Evolutionary conservation across 768 basidiomycete species (phyloP).

Genomic region (Leccinum incarnatum): DNA sequence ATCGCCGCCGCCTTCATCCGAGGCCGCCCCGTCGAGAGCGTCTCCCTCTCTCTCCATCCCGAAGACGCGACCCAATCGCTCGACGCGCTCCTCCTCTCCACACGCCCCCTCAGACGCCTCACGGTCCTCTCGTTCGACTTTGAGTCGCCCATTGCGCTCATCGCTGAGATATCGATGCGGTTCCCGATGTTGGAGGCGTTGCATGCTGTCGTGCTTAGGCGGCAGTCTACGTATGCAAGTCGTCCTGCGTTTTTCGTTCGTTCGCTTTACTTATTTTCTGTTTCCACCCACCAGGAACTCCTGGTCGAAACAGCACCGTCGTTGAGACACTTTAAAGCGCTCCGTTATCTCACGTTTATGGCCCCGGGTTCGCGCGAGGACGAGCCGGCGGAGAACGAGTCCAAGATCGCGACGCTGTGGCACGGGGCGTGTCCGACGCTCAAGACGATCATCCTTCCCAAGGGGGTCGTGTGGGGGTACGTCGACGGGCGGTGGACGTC

Average conservation of each 20-base stretch:
- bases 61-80: constrained; percentile 40
- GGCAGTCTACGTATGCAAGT: constrained; percentile 46
- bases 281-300: constrained; percentile 39
- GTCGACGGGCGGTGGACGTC: constrained; percentile 25
- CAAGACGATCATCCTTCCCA: constrained; percentile 61
- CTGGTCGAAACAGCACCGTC: constrained; percentile 40
- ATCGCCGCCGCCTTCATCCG: constrained; percentile 45
- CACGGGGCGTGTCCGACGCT: constrained; percentile 57
- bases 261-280: not conserved
- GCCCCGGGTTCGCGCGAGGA: constrained; percentile 33
- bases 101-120: constrained; percentile 43
- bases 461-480: constrained; percentile 60
- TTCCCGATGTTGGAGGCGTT: constrained; percentile 55
- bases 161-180: constrained; percentile 46
- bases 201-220: constrained; percentile 56
- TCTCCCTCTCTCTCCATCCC: constrained; percentile 52
- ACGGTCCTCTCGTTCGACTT: constrained; percentile 61
- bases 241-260: no score
- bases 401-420: constrained; percentile 53
- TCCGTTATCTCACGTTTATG: constrained; percentile 60
- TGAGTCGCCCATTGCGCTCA: constrained; percentile 40
- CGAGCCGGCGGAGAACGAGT: constrained; percentile 38
- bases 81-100: constrained; percentile 40
- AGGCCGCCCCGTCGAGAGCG: constrained; percentile 47
- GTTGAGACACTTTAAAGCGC: constrained; percentile 42